Evolutionary conservation across 2,329 filamentous ascomycete genomes (phyloP).

Genomic region (Ceratocystis variospora): DNA sequence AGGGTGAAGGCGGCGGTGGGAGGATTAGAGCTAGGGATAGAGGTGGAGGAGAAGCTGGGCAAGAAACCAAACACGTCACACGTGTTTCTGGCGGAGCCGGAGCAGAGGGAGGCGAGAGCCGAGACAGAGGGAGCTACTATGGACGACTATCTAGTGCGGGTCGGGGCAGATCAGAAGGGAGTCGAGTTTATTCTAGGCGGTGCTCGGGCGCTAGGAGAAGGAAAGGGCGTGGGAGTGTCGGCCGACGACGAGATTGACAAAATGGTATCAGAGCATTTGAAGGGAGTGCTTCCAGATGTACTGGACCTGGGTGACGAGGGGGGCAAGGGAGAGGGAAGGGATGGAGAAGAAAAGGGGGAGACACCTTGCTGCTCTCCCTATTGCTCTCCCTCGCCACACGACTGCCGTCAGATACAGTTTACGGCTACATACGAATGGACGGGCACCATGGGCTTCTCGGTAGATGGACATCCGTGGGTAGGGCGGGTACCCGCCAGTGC

Average conservation of each 20-base stretch:
- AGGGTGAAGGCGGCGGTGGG: slow-evolving; percentile 27
- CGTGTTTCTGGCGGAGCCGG: slow-evolving; percentile 38
- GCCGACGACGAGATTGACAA: slow-evolving; percentile 46
- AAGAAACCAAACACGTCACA: slow-evolving; percentile 42
- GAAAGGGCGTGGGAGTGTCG: slow-evolving; percentile 40
- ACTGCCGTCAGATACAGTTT: slow-evolving; percentile 32
- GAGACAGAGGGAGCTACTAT: slow-evolving; percentile 29
- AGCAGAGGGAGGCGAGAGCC: slow-evolving; percentile 14
- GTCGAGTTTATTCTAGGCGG: slow-evolving; percentile 57
- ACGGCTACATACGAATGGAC: slow-evolving; percentile 54
- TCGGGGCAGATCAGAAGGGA: slow-evolving; percentile 37
- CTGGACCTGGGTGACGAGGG: slow-evolving; percentile 24
- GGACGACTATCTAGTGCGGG: slow-evolving; percentile 62
- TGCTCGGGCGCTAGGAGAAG: slow-evolving; percentile 40
- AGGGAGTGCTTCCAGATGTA: slow-evolving; percentile 30
- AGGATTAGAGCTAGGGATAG: slow-evolving; percentile 19
- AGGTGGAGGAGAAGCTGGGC: too few relatives aligned
- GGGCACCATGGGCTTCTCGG: slow-evolving; percentile 64
- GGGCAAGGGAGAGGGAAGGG: background rate
- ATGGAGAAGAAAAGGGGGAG: background rate
- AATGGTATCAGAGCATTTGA: slow-evolving; percentile 42
- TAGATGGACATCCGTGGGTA: slow-evolving; percentile 57
- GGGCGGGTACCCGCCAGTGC: slow-evolving; percentile 45
- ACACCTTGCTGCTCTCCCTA: too few relatives aligned
- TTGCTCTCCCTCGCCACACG: slow-evolving; percentile 26